A percentile compares a stretch with the other conserved stretches of the same genome.
Evolutionary conservation across 345 rosid species (phyloP).

Genomic region (Hevea brasiliensis): DNA sequence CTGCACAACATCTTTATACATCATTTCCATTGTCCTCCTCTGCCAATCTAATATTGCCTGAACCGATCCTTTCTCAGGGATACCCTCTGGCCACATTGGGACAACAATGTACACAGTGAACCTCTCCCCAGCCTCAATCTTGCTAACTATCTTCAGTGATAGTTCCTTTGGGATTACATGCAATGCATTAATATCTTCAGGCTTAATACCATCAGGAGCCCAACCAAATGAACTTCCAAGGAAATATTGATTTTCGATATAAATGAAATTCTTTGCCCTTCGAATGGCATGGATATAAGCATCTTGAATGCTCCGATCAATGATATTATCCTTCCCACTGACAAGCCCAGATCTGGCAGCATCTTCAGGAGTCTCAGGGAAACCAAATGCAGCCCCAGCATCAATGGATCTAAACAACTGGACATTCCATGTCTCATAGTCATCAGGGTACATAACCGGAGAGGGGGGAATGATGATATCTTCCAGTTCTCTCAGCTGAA

Average conservation of each 20-base stretch:
- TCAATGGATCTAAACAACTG: slow-evolving; percentile 96
- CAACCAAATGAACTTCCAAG: slow-evolving; percentile 90
- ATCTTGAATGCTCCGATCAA: slow-evolving; percentile 96
- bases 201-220: slow-evolving; percentile 77
- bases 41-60: slow-evolving; percentile 99
- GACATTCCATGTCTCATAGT: slow-evolving; percentile 83
- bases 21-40: slow-evolving; percentile 93
- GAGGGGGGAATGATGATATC: slow-evolving; percentile 82
- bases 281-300: slow-evolving; percentile 91
- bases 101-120: slow-evolving; percentile 83
- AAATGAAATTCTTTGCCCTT: slow-evolving; percentile 94
- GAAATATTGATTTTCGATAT: slow-evolving; percentile 94
- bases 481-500: slow-evolving; percentile 72
- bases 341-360: slow-evolving; percentile 93
- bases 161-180: slow-evolving; percentile 96
- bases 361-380: slow-evolving; percentile 93
- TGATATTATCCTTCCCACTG: slow-evolving; percentile 94
- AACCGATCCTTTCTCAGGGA: slow-evolving; percentile 86
- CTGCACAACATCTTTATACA: slow-evolving; percentile 77
- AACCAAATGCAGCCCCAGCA: slow-evolving; percentile 98
- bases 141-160: slow-evolving; percentile 87
- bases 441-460: slow-evolving; percentile 72
- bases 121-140: slow-evolving; percentile 83
- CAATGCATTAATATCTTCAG: slow-evolving; percentile 79
- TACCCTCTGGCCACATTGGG: slow-evolving; percentile 99